Evolutionary conservation across 2,329 filamentous ascomycete genomes (phyloP), one percentile per base, ranked within the genome.

Genomic region (Exophiala phaeomuriformis): DNA sequence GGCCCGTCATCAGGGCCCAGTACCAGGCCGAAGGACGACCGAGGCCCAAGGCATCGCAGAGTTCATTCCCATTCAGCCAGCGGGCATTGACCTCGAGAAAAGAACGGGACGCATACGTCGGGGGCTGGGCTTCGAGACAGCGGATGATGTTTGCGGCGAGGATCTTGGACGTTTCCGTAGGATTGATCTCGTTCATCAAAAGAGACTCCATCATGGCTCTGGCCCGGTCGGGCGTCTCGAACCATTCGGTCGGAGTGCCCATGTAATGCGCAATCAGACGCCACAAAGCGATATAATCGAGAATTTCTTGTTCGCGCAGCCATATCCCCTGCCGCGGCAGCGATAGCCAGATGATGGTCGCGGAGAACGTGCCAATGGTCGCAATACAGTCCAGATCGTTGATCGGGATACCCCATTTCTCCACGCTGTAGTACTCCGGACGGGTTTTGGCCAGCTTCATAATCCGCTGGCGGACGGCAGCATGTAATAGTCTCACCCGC

Each of bases 111-210:
- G 83, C 77, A 60, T 81, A 84, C 0, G 80, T 75, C 0, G 87
- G 87, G 0, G 85, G 79, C 39, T 81, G 79, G 47, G 77, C 74
- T 61, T 84, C 76, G n/a, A 90, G 73, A 2, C 79, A 79, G 2
- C 79, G 76, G 61, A 91, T 83, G 63, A 90, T 85, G 64, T 90
- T 91, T 67, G 85, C 85, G 2, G 85, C 85, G 29, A 91, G 74
- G 4, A 83, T 73, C 43, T 76, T 75, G 0, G 80, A 84, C 19
- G 78, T 85, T 0, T 75, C 69, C 0, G 80, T 83, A 0, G 87
- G 86, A 29, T 78, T 65, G 19, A 90, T 76, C 66, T 90, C 86
- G 30, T 82, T 76, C 30, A 80, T 69, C 12, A 88, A 67, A 1
- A 90, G 70, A 0, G 78, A 80, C 61, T 90, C 85, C 79, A 89